Base-by-base conservation (phyloP, 2,329 filamentous ascomycete species). In the Thelonectria olida region DNA sequence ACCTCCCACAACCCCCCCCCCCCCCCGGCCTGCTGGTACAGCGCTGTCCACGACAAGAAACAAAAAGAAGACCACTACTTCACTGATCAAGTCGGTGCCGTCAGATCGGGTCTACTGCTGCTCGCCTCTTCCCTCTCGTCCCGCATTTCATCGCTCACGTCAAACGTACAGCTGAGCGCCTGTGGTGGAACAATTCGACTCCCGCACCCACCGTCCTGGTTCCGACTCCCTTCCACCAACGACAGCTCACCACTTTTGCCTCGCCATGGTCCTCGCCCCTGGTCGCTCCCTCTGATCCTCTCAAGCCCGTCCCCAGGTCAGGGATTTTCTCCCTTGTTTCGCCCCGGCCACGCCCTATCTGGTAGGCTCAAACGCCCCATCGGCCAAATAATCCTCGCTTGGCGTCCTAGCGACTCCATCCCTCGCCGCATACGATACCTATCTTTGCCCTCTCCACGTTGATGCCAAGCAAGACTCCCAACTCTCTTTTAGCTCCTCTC, bases 161-260 rank as follows among this genome's bases (percentile, higher is more conserved):
- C 49, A 42, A 54, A 47, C 28, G 31, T 48, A 53, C 48, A 48
- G 53, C 52, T 55, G 55, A 49, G 55, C 56, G 50, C 62, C 66
- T 72, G 69, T 73, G 71, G 71, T 73, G 71, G 71, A 73, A 73
- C 68, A 73, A 73, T 71, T 69, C 64, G 41, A 54, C 61, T 54
- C 55, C 64, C 58, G 50, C 49, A 65, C 66, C 66, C 58, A 57
- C 61, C 60, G 57, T 41, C 53, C 59, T 61, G 44, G 25, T 58
- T 54, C 54, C 47, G 52, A 22, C 36, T 48, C 60, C 65, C 69
- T 72, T 72, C 69, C 72, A 73, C 71, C 71, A 73, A 73, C 71
- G 63, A 63, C 47, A 72, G 45, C 23, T 19, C 59, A 56, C 39
- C 38, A 58, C 55, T 60, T 61, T 60, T 36, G 39, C 45, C 58